These are phyloP conservation scores for Epichloe sylvatica DNA, from an alignment of 2,329 filamentous ascomycete species.

Conservation along the genomic window DNA sequence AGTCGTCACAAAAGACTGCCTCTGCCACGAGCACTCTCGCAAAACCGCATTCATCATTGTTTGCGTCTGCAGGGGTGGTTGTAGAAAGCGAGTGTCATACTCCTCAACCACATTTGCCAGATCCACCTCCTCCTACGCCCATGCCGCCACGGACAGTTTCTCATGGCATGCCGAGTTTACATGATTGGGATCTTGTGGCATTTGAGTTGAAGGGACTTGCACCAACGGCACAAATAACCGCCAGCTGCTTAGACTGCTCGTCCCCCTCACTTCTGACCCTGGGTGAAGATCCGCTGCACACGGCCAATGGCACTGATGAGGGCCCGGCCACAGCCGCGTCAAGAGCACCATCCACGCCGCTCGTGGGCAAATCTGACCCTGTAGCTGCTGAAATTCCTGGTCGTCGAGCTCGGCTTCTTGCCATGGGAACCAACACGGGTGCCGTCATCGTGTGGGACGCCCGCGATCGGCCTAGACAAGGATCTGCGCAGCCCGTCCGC, in stretches of 20 bases:
- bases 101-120: slow-evolving; percentile 10
- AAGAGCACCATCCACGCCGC: not conserved
- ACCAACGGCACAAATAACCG: slow-evolving; percentile 48
- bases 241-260: slow-evolving; percentile 61
- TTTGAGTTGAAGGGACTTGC: slow-evolving; percentile 42
- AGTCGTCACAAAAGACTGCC: not conserved
- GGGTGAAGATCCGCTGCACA: slow-evolving; percentile 59
- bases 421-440: slow-evolving; percentile 66
- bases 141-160: slow-evolving; percentile 5
- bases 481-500: slow-evolving; percentile 53
- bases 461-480: slow-evolving; percentile 40
- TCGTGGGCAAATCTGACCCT: slow-evolving; percentile 19
- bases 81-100: slow-evolving; percentile 4
- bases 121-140: slow-evolving; percentile 13
- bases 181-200: slow-evolving; percentile 18
- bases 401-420: slow-evolving; percentile 66
- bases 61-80: slow-evolving; percentile 11
- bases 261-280: slow-evolving; percentile 55
- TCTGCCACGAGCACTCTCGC: slow-evolving; percentile 1
- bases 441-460: slow-evolving; percentile 75
- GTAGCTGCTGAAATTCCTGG: slow-evolving; percentile 57
- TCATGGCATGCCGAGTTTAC: slow-evolving; percentile 8
- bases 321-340: slow-evolving; percentile 28
- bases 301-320: slow-evolving; percentile 31
- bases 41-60: slow-evolving; percentile 15